Base-by-base conservation (phyloP, 1,139 yeast genomes). In the Chernovozyma sophiae-reginae region DNA sequence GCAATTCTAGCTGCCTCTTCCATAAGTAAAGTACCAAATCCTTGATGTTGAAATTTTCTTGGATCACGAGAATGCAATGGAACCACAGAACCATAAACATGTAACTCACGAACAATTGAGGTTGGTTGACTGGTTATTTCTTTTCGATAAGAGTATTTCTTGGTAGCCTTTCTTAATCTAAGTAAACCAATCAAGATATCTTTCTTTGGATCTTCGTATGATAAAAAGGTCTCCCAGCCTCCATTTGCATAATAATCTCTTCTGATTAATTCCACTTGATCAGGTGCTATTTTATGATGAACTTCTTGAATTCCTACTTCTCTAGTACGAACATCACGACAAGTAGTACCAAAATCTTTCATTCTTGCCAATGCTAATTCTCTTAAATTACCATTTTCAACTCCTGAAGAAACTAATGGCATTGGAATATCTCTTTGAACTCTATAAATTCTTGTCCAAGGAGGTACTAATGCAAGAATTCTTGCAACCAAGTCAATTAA, bases 221-320 rank as follows among this genome's bases (percentile, higher is more conserved):
- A 82, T 45, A 92, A 66, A 56, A 92, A 92, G 0, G 99, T 92
- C 64, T 92, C 97, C 99, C 99, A 92, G 25, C 99, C 98, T 28
- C 96, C 98, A 54, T 92, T 92, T 32, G 99, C 99, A 46, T 84
- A 83, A 62, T 92, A 92, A 57, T 92, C 99, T 55, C 99, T 79
- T 56, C 99, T 79, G 39, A 92, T 86, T 38, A 92, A 68, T 62
- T 92, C 99, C 14, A 92, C 96, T 60, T 92, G 97, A 55, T 94
- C 97, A 0, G 99, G 99, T 30, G 86, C 86, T 22, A 94, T 96
- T 59, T 90, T 90, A 59, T 90, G 96, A 58, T 92, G 98, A 3
- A 92, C 97, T 58, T 92, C 98, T 62, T 92, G 97, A 42, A 92
- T 92, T 43, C 99, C 99, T 23, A 94, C 99, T 64, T 92, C 99